phyloP scores from a whole-genome alignment of 306 rosid species.

The Erythrophleum fordii region DNA sequence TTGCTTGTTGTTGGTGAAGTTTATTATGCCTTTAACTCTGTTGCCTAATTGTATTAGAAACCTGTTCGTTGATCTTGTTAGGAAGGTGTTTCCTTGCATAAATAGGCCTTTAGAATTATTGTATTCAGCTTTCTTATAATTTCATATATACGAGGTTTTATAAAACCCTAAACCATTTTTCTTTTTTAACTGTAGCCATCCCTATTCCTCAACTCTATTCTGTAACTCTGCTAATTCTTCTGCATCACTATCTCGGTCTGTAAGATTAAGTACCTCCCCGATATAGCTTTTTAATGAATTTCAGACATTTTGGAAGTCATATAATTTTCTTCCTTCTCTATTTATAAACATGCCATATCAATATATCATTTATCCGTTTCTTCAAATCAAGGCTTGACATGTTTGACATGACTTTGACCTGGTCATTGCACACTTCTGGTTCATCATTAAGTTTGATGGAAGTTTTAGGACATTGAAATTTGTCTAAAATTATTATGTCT shows the following conservation, averaged over 20 bases:
- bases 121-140: neutral
- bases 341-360: too few relatives aligned
- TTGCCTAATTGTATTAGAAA: neutral
- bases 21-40: neutral
- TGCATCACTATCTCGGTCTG: neutral
- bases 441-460: neutral
- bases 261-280: neutral
- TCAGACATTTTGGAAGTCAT: neutral
- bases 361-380: neutral
- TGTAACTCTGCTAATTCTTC: neutral
- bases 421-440: neutral
- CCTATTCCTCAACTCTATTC: neutral
- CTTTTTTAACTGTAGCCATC: neutral
- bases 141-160: neutral
- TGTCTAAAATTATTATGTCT: neutral
- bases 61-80: neutral
- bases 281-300: neutral
- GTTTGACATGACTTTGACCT: neutral
- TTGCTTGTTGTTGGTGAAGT: neutral
- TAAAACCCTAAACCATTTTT: neutral
- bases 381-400: neutral
- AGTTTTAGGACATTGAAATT: neutral
- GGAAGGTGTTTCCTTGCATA: neutral
- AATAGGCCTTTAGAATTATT: neutral
- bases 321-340: neutral